Evolutionary conservation across 345 rosid species (phyloP).

Genomic region (Eutrema japonicum): DNA sequence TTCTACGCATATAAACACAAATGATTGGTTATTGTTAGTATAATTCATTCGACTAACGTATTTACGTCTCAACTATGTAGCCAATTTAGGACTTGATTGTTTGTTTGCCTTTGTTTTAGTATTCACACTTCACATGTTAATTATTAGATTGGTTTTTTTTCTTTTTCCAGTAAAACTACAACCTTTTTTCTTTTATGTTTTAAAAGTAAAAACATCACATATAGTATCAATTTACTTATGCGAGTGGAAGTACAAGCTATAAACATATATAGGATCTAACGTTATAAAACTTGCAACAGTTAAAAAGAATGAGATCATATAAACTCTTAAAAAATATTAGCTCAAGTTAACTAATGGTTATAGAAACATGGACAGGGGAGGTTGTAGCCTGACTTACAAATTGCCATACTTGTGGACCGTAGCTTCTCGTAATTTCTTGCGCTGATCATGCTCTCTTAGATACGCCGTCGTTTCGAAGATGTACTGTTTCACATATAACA

Average conservation of each 20-base stretch:
- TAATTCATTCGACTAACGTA: background rate
- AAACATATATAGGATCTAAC: background rate
- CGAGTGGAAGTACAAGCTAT: background rate
- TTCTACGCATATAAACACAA: conserved; percentile 36
- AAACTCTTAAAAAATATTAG: background rate
- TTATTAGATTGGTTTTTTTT: too few relatives aligned
- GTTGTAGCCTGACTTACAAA: conserved; percentile 32
- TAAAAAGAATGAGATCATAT: background rate
- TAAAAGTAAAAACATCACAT: background rate
- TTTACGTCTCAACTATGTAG: background rate
- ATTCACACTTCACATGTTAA: too few relatives aligned
- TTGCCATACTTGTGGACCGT: conserved; percentile 42
- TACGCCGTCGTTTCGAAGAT: conserved; percentile 43
- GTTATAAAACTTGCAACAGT: background rate
- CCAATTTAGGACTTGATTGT: background rate
- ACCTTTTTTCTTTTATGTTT: background rate
- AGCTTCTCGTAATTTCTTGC: conserved; percentile 50
- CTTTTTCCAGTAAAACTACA: background rate
- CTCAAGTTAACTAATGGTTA: background rate
- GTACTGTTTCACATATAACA: conserved; percentile 34
- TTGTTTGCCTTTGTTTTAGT: background rate
- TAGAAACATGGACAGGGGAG: conserved; percentile 11
- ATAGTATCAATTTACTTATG: background rate
- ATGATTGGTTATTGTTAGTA: background rate
- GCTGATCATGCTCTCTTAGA: conserved; percentile 52